A percentile compares a stretch with the other conserved stretches of the same genome.
phyloP scores from a whole-genome alignment of 176 grass and related monocot genomes.

The Paspalum vaginatum region DNA sequence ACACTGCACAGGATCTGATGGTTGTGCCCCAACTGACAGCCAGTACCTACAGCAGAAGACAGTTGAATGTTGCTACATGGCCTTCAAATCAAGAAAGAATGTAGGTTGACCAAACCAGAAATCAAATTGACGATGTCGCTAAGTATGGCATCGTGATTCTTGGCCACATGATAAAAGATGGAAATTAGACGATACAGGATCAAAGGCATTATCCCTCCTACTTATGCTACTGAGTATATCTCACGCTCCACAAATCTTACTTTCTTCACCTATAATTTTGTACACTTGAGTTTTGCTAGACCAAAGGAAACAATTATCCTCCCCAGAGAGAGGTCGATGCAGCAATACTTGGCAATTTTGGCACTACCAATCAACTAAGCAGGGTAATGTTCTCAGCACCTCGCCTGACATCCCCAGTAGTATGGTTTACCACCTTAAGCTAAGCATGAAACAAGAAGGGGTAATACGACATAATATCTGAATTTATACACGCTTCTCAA shows the following conservation, averaged over 20 bases:
- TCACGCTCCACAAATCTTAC: background rate
- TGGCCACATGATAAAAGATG: background rate
- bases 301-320: background rate
- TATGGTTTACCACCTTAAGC: background rate
- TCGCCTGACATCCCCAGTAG: background rate
- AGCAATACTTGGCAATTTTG: background rate
- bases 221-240: constrained; percentile 1
- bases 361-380: constrained; percentile 21
- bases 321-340: background rate
- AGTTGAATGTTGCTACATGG: constrained; percentile 7
- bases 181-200: background rate
- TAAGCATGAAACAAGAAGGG: background rate
- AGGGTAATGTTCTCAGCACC: background rate
- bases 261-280: background rate
- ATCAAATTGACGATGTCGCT: background rate
- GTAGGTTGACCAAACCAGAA: background rate
- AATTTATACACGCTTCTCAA: background rate
- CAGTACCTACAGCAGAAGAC: constrained; percentile 60
- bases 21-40: constrained; percentile 90
- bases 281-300: background rate
- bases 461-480: background rate
- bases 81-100: background rate
- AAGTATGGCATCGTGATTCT: background rate
- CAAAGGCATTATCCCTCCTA: background rate
- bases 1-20: constrained; percentile 80